Conservation (phyloP, 305 asterid genomes). For the Fraxinus greggii region DNA sequence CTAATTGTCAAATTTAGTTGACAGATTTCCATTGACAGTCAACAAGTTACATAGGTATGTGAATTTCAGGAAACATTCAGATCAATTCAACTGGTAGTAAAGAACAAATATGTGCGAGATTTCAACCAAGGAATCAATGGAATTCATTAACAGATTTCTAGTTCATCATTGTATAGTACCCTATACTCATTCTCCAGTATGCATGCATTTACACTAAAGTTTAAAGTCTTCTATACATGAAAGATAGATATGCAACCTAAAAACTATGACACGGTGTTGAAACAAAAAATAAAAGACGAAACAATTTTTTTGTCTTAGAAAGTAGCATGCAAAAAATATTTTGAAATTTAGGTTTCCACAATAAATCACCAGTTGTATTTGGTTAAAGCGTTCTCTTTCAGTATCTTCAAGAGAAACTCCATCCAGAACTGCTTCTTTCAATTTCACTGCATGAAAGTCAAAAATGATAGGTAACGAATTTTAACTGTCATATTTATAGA, state of each 20-base stretch:
- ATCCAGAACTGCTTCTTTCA: conserved; percentile 64
- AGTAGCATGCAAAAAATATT: neutral
- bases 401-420: conserved; percentile 67
- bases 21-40: neutral
- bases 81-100: neutral
- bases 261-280: neutral
- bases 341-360: neutral
- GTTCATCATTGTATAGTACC: neutral
- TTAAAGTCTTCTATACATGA: neutral
- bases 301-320: neutral
- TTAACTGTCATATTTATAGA: neutral
- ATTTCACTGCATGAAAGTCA: conserved; percentile 46
- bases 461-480: neutral
- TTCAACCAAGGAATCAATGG: neutral
- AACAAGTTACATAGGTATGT: neutral
- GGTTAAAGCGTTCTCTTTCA: conserved; percentile 55
- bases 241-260: neutral
- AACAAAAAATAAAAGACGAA: neutral
- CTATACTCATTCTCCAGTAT: neutral
- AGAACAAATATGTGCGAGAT: neutral
- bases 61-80: neutral
- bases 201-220: neutral
- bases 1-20: neutral
- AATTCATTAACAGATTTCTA: neutral
- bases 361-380: conserved; percentile 60